phyloP scores from a whole-genome alignment of 768 basidiomycete species.

The Strobilomyces dryophilus region DNA sequence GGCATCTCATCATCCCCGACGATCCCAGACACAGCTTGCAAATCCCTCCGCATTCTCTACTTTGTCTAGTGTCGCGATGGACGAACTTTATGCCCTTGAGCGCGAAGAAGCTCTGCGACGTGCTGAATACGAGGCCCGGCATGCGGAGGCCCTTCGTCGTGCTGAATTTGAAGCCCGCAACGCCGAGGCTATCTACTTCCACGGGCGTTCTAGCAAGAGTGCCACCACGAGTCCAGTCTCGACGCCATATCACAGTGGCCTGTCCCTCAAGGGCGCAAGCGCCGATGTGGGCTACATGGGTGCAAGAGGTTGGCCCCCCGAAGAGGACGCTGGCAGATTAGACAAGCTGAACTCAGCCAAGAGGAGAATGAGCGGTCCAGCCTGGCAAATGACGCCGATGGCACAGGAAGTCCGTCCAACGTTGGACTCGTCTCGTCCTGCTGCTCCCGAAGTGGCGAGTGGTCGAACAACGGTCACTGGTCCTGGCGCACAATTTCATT shows the following conservation, averaged over 20 bases:
- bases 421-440: slow-evolving; percentile 16
- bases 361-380: slow-evolving; percentile 53
- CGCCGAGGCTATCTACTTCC: slow-evolving; percentile 41
- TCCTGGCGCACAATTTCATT: slow-evolving; percentile 33
- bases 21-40: slow-evolving; percentile 26
- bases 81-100: slow-evolving; percentile 87
- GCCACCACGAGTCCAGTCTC: slow-evolving; percentile 64
- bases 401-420: slow-evolving; percentile 30
- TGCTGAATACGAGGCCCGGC: slow-evolving; percentile 81
- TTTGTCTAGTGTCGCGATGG: slow-evolving; percentile 74
- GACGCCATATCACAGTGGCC: slow-evolving; percentile 34
- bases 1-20: slow-evolving; percentile 25
- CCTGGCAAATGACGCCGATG: slow-evolving; percentile 48
- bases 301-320: slow-evolving; percentile 33
- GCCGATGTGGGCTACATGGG: slow-evolving; percentile 42
- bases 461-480: slow-evolving; percentile 17
- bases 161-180: slow-evolving; percentile 58
- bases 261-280: slow-evolving; percentile 17
- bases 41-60: slow-evolving; percentile 57
- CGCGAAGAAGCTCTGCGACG: slow-evolving; percentile 77
- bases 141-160: slow-evolving; percentile 62
- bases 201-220: slow-evolving; percentile 49
- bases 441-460: slow-evolving; percentile 12
- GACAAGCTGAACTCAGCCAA: slow-evolving; percentile 28
- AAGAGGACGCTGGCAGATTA: slow-evolving; percentile 25